Conservation (phyloP, 257 asterid species). For the Catharanthus roseus region DNA sequence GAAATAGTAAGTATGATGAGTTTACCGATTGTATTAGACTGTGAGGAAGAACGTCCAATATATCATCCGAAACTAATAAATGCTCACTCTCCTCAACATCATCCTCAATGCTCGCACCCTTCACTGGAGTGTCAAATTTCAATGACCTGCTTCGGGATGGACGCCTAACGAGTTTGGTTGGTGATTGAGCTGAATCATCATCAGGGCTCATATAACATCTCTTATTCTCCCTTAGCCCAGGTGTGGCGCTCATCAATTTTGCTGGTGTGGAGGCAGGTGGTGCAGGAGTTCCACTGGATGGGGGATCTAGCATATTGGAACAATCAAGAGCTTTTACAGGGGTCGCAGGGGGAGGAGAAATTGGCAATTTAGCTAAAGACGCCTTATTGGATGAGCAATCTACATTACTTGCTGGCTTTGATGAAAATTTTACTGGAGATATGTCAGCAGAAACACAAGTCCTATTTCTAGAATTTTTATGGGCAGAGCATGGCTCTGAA, state of each 20-base stretch:
- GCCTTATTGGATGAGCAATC: background rate
- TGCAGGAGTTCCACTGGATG: constrained; percentile 29
- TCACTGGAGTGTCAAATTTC: constrained; percentile 68
- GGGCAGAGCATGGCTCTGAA: constrained; percentile 9
- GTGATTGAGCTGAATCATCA: constrained; percentile 35
- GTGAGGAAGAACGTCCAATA: constrained; percentile 51
- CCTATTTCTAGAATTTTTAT: background rate
- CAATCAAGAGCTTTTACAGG: constrained; percentile 40
- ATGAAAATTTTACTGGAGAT: background rate
- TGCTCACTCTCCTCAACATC: constrained; percentile 17
- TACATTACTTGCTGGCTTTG: background rate
- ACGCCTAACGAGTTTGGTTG: constrained; percentile 53
- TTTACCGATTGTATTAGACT: constrained; percentile 66
- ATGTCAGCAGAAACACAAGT: constrained; percentile 7
- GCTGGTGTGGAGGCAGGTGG: constrained; percentile 47
- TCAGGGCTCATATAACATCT: constrained; percentile 71
- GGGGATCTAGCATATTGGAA: constrained; percentile 18
- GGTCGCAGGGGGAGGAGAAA: constrained; percentile 34
- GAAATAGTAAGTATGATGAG: background rate
- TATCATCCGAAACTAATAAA: constrained; percentile 30
- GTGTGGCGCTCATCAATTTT: constrained; percentile 58
- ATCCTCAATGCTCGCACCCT: constrained; percentile 30
- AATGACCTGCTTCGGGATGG: constrained; percentile 64
- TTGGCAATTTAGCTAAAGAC: constrained; percentile 2
- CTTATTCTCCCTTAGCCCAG: constrained; percentile 50